Conservation (phyloP, 768 basidiomycete genomes). For the Botryobasidium botryosum region DNA sequence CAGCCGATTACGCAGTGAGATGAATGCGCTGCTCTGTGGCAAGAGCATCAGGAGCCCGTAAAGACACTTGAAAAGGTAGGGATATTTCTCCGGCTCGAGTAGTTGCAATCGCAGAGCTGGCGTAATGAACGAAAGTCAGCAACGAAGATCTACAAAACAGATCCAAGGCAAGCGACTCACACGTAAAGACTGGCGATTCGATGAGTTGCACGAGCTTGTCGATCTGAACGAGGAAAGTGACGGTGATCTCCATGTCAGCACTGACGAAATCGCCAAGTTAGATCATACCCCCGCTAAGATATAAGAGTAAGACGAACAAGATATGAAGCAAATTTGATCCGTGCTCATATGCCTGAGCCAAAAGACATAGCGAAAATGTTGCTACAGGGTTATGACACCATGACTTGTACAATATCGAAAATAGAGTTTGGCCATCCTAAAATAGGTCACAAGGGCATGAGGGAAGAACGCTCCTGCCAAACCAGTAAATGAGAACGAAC, state of each 20-base stretch:
- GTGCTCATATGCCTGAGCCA: slow-evolving; percentile 98
- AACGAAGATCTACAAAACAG: no score
- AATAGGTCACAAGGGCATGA: not conserved
- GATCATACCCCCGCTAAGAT: not conserved
- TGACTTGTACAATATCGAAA: slow-evolving; percentile 84
- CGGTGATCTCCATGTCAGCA: slow-evolving; percentile 93
- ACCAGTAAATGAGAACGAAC: slow-evolving; percentile 30
- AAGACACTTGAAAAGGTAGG: slow-evolving; percentile 90
- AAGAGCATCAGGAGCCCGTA: slow-evolving; percentile 95
- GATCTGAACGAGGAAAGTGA: slow-evolving; percentile 83
- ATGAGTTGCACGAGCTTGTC: slow-evolving; percentile 97
- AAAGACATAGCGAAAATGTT: slow-evolving; percentile 85
- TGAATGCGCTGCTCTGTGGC: slow-evolving; percentile 92
- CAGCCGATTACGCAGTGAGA: slow-evolving; percentile 82
- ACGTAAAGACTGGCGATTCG: slow-evolving; percentile 96
- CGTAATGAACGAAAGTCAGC: slow-evolving; percentile 1
- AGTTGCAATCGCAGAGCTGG: slow-evolving; percentile 79
- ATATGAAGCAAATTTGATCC: slow-evolving; percentile 91
- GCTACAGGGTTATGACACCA: slow-evolving; percentile 99
- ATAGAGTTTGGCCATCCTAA: slow-evolving; percentile 92
- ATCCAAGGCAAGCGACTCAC: slow-evolving; percentile 32
- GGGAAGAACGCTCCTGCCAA: no score
- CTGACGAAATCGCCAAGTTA: slow-evolving; percentile 25
- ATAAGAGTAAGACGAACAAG: slow-evolving; percentile 40
- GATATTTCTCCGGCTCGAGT: slow-evolving; percentile 91